Percentiles rank a stretch among this genome's conserved stretches.
These are phyloP conservation scores for Colletotrichum sp. DNA, from an alignment of 2,329 filamentous ascomycete species.

Conservation along the genomic window DNA sequence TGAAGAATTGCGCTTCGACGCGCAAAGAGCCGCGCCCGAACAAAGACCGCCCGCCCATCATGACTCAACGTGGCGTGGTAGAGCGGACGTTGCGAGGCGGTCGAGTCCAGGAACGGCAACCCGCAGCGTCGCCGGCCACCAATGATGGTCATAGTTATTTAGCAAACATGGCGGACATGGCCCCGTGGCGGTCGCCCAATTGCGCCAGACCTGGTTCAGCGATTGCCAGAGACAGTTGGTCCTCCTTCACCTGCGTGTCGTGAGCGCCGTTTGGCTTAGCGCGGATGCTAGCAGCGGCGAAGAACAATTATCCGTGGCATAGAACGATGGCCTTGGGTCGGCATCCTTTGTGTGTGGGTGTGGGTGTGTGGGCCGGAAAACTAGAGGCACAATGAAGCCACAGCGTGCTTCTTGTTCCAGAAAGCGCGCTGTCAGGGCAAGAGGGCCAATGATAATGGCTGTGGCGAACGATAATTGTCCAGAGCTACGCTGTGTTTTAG, in stretches of 20 bases:
- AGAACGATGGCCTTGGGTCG: not conserved
- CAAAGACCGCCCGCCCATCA: not conserved
- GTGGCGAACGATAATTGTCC: constrained; percentile 1
- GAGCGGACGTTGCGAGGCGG: constrained; percentile 2
- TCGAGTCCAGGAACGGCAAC: constrained; percentile 6
- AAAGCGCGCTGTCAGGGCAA: not conserved
- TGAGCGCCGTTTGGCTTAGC: not conserved
- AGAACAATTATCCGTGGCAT: constrained; percentile 10
- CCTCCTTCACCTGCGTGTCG: not conserved
- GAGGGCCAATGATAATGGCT: not conserved
- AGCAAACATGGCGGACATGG: not conserved
- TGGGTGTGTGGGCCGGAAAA: not conserved
- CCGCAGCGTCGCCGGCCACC: not conserved
- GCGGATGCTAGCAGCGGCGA: not conserved
- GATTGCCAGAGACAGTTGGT: not conserved
- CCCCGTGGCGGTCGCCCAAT: not conserved
- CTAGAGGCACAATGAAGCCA: not conserved
- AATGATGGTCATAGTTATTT: not conserved
- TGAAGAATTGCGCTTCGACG: not conserved
- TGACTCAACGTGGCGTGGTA: constrained; percentile 16
- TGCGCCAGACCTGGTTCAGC: not conserved
- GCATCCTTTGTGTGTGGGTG: not conserved
- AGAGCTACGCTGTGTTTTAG: not conserved
- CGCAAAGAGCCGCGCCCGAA: not conserved
- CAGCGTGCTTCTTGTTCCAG: not conserved